A percentile compares a stretch with the other conserved stretches of the same genome.
These are phyloP conservation scores for Colletotrichum destructivum DNA, from an alignment of 2,329 filamentous ascomycete genomes.

Conservation along the genomic window DNA sequence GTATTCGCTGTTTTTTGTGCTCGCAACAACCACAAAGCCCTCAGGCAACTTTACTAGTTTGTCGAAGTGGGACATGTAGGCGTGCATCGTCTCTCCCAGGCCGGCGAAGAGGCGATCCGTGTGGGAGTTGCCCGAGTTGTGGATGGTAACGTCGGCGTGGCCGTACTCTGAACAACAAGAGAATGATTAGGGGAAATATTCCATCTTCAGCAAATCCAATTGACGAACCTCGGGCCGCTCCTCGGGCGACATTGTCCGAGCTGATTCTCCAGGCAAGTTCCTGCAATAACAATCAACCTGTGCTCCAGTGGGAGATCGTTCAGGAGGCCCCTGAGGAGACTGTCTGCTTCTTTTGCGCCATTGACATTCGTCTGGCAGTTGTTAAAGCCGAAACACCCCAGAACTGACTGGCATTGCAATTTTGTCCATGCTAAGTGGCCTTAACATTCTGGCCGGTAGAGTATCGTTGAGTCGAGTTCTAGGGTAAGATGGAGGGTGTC, in stretches of 20 bases:
- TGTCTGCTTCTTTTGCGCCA: neutral
- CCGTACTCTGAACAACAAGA: slow-evolving; percentile 26
- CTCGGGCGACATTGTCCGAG: slow-evolving; percentile 74
- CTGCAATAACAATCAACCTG: slow-evolving; percentile 52
- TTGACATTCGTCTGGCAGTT: neutral
- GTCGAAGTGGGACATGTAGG: slow-evolving; percentile 93
- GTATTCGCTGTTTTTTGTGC: slow-evolving; percentile 81
- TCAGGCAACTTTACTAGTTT: slow-evolving; percentile 84
- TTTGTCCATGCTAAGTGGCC: neutral
- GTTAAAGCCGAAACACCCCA: neutral
- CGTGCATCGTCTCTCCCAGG: slow-evolving; percentile 76
- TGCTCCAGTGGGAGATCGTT: neutral
- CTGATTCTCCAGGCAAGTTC: slow-evolving; percentile 79
- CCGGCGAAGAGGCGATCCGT: slow-evolving; percentile 84
- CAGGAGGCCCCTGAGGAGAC: neutral
- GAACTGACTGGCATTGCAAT: neutral
- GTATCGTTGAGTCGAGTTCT: neutral
- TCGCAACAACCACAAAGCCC: slow-evolving; percentile 81
- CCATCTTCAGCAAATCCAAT: neutral
- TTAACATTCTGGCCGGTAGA: neutral
- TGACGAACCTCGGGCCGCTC: slow-evolving; percentile 65
- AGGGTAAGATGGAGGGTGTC: neutral
- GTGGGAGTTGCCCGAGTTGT: slow-evolving; percentile 68
- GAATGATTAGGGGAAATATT: slow-evolving; percentile 44
- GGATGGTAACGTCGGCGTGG: slow-evolving; percentile 68